Evolutionary conservation across 495 filamentous ascomycete genomes (phyloP), one percentile per base, ranked within the genome.

Genomic region (Aspergillus hancockii): DNA sequence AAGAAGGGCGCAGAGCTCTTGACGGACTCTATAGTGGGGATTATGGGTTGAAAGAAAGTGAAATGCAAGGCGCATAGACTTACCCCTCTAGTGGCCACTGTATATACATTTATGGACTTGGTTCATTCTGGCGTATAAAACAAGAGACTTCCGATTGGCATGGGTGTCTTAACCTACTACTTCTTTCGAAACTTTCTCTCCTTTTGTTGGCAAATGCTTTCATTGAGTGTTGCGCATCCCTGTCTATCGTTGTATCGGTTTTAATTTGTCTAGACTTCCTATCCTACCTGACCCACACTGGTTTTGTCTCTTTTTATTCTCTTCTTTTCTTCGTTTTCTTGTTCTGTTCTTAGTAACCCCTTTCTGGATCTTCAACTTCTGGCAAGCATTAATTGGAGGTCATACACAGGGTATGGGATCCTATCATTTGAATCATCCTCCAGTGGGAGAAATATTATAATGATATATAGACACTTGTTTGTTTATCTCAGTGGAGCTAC

Each of bases 1-100:
- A 89, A 52, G 90, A 94, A 60, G 93, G 93, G 3, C 75, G 79
- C 49, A 77, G 81, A 69, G 90, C 84, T 16, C 79, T 97, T 10
- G 77, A 85, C 60, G 85, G 86, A 19, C 75, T 94, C 50, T 87
- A 90, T 58, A 74, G 75, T 40, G 83, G 78, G 9, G 71, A 87
- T 7, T 92, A 82, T 77, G 72, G 69, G 6, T 66, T 86, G 55
- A 71, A 77, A 40, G 81, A 85, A 63, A 81, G 73, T 53, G 64
- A 71, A 30, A 67, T 70, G 16, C 67, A 71, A 41, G 78, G 75
- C 21, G 75, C 77, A 65, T 80, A 76, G 67, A 67, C 40, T 34
- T 30, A 23, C 55, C 34, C 59, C 46, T 43, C 22, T 57, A 32
- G 60, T 52, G 51, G 36, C 14, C 25, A 28, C 16, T 57, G 50